Evolutionary conservation across 345 rosid species (phyloP), one percentile per base, ranked within the genome.

Genomic region (Noccaea bulbosa): DNA sequence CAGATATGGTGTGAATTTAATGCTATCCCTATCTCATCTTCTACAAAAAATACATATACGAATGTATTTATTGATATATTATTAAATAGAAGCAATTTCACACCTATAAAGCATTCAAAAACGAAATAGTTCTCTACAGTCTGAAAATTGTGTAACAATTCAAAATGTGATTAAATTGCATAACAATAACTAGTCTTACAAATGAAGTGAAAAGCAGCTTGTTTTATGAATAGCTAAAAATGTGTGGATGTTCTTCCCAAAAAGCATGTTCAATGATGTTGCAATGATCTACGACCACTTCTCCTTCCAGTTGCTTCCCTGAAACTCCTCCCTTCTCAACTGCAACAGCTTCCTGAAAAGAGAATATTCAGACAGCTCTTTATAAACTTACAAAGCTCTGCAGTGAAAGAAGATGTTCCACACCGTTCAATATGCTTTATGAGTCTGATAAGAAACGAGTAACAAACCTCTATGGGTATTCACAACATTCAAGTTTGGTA

Each of bases 181-280:
- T 15, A 44, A 44, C 30, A 2, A 27, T 27, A 41, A 51, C 4
- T 51, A 27, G 35, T 51, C 37, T 71, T 50, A 57, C 60, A 64
- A 39, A 49, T 30, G 47, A 59, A 70, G 59, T 27, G 22, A 47
- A 16, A 65, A 51, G 52, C n/a, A 49, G 32, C 5, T 14, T 59
- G 63, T 52, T 48, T 60, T 27, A 61, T 34, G 37, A 67, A 47
- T 37, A 53, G 69, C 32, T 69, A 60, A 86, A 81, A 59, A 92
- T 82, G 64, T 68, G 60, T 12, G 84, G 78, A 77, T 86, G 80
- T 66, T 78, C 78, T 68, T 79, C 65, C 98, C 96, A 90, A 53
- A 90, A 90, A 76, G 80, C 66, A 6, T 38, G 75, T 63, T 84
- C 95, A 45, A 90, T 92, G 56, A 87, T 86, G 59, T 85, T 83